Conservation (phyloP, 305 asterid species). For the Ajuga reptans region DNA sequence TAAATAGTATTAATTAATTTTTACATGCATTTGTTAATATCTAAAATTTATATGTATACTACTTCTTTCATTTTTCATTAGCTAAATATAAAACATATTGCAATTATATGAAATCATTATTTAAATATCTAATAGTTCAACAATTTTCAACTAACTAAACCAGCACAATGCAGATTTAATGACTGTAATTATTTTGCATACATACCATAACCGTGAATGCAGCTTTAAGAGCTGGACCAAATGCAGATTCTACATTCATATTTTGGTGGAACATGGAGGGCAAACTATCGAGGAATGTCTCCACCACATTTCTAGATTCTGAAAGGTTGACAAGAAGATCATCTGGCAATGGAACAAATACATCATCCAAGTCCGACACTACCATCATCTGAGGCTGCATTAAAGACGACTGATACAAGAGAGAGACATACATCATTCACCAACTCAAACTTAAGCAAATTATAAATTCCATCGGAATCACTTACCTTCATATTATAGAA, state of each 20-base stretch:
- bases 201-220: conserved; percentile 83
- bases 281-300: conserved; percentile 77
- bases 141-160: no score
- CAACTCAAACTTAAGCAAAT: conserved; percentile 9
- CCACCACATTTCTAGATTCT: conserved; percentile 79
- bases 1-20: no score
- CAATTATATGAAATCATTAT: no score
- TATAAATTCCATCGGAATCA: conserved; percentile 8
- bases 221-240: conserved; percentile 92
- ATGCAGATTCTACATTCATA: conserved; percentile 84
- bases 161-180: not conserved
- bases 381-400: conserved; percentile 95
- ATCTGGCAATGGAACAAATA: conserved; percentile 84
- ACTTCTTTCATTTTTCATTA: no score
- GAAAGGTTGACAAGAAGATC: conserved; percentile 87
- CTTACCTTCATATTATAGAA: conserved; percentile 85
- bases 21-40: no score
- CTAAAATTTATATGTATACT: no score
- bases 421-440: conserved; percentile 26
- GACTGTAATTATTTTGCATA: not conserved
- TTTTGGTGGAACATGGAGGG: conserved; percentile 78
- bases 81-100: no score
- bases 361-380: conserved; percentile 80
- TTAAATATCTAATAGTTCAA: no score
- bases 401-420: conserved; percentile 68